Evolutionary conservation across 2,329 filamentous ascomycete species (phyloP).

Genomic region (Sporothrix pallida): DNA sequence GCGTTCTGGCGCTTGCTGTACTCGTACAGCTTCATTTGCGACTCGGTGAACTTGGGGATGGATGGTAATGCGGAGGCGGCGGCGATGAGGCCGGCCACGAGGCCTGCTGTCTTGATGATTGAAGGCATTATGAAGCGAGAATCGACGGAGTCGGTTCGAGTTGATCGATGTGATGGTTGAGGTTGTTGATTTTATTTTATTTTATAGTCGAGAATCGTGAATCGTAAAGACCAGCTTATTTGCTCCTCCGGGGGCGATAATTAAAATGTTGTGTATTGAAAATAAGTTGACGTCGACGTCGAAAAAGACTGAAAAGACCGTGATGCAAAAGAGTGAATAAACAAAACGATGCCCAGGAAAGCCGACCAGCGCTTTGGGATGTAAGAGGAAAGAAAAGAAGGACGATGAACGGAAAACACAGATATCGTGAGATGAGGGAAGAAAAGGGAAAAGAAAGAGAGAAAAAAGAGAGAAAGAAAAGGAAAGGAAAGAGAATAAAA

Average conservation of each 20-base stretch:
- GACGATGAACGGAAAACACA: conserved; percentile 24
- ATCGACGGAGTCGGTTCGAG: conserved; percentile 13
- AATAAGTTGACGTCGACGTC: too few relatives aligned
- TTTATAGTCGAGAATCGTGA: conserved; percentile 38
- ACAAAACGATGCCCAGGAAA: conserved; percentile 48
- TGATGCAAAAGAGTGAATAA: conserved; percentile 34
- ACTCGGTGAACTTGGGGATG: conserved; percentile 49
- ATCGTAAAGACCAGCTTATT: conserved; percentile 49
- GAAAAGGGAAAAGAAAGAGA: background rate
- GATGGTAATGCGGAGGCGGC: conserved; percentile 56
- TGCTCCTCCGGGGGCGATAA: conserved; percentile 39
- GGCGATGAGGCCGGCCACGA: conserved; percentile 54
- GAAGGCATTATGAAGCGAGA: conserved; percentile 50
- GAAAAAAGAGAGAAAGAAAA: background rate
- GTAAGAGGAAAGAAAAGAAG: conserved; percentile 36
- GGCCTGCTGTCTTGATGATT: conserved; percentile 51
- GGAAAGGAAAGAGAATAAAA: background rate
- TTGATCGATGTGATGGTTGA: too few relatives aligned
- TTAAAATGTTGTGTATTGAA: too few relatives aligned
- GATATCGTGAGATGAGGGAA: conserved; percentile 30
- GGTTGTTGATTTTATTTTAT: conserved; percentile 26
- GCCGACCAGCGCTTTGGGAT: conserved; percentile 59
- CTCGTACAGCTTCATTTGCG: conserved; percentile 55
- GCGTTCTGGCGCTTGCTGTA: conserved; percentile 58
- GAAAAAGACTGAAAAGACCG: background rate